Conservation (phyloP, 176 grass and related monocot genomes). For the Dactylis glomerata region DNA sequence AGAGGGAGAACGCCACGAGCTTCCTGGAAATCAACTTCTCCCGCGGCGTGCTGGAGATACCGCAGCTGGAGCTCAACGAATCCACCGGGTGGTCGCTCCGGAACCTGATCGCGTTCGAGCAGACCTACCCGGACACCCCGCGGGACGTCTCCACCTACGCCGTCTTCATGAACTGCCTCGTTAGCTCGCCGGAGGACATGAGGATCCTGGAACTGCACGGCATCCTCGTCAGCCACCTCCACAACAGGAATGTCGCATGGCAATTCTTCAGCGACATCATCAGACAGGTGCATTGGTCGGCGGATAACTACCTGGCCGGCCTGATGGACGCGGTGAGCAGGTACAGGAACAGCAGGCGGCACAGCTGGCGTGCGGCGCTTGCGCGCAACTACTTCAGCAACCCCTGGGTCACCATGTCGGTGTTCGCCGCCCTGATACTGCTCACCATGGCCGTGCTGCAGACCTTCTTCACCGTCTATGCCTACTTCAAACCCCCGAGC, state of each 20-base stretch:
- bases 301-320: slow-evolving; percentile 10
- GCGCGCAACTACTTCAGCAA: slow-evolving; percentile 46
- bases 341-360: neutral
- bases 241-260: neutral
- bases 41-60: neutral
- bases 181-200: slow-evolving; percentile 26
- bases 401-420: slow-evolving; percentile 38
- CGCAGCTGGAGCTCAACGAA: slow-evolving; percentile 24
- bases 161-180: neutral
- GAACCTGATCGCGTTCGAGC: neutral
- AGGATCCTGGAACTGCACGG: neutral
- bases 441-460: slow-evolving; percentile 26
- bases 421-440: slow-evolving; percentile 3
- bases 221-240: slow-evolving; percentile 25
- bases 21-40: slow-evolving; percentile 27
- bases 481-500: slow-evolving; percentile 18
- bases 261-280: slow-evolving; percentile 14
- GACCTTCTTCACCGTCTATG: slow-evolving; percentile 17
- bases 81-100: neutral
- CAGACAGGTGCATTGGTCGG: neutral
- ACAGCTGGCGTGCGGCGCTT: slow-evolving; percentile 4
- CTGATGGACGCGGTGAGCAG: slow-evolving; percentile 8
- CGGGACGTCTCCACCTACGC: slow-evolving; percentile 19
- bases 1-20: neutral
- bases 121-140: neutral